These are phyloP conservation scores for Metschnikowia similis DNA, from an alignment of 805 yeast species.

Conservation along the genomic window DNA sequence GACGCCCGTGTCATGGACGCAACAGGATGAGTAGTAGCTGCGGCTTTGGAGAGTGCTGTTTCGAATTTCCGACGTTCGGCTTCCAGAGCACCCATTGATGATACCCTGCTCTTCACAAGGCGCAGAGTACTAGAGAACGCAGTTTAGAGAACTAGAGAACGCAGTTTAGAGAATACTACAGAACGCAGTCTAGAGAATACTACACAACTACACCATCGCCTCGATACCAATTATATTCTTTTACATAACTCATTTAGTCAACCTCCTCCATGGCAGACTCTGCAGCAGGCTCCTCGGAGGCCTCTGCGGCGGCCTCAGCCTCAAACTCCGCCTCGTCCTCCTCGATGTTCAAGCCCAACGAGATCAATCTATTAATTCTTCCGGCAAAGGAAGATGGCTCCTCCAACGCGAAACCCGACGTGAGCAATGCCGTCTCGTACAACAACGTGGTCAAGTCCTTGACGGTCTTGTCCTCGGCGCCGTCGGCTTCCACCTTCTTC, in stretches of 20 bases:
- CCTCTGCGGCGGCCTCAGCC: constrained; percentile 39
- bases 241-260: constrained; percentile 52
- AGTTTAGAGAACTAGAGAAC: too few species aligned
- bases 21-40: too few species aligned
- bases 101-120: too few species aligned
- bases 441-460: constrained; percentile 94
- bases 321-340: constrained; percentile 62
- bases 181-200: too few species aligned
- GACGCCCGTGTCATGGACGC: too few species aligned
- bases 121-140: too few species aligned
- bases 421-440: constrained; percentile 96
- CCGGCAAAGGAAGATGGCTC: constrained; percentile 97
- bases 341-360: constrained; percentile 97
- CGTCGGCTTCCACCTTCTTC: constrained; percentile 94
- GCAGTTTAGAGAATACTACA: too few species aligned
- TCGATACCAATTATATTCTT: background rate
- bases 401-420: constrained; percentile 98
- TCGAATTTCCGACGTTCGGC: too few species aligned
- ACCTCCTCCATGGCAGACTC: constrained; percentile 96
- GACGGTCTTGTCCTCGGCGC: constrained; percentile 97
- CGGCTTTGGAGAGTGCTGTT: too few species aligned
- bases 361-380: constrained; percentile 96
- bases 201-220: too few species aligned
- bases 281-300: constrained; percentile 44
- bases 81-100: too few species aligned